Evolutionary conservation across 768 basidiomycete species (phyloP), one percentile per base, ranked within the genome.

Genomic region (Mycena belliarum): DNA sequence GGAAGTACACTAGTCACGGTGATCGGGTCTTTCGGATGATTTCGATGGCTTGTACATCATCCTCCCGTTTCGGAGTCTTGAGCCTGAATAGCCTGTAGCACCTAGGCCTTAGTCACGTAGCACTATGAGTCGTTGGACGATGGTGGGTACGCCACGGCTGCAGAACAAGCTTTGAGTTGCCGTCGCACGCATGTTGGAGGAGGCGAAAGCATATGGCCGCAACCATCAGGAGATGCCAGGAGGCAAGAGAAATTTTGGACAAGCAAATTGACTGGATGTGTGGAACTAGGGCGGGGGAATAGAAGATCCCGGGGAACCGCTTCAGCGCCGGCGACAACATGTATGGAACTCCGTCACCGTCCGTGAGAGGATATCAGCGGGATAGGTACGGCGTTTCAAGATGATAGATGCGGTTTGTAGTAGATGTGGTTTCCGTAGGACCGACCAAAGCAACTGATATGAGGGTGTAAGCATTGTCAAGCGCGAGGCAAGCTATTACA

Each of bases 21-120:
- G 57, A 59, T 59, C 57, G 51, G 57, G 41, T n/a, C 49, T 53
- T 59, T 46, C 40, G 44, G 44, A 28, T 59, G 57, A 52, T 55
- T 23, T 24, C 49, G 46, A 40, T 23, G 23, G 52, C 20, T 6
- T 33, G 29, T 16, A 20, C 47, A 40, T 47, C 53, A 49, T 40
- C 29, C 49, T 57, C 56, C 49, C 24, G 40, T 57, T 40, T 25
- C 16, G 56, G 56, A 4, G 11, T 15, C 6, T 15, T 49, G 40
- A 41, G 47, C 24, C 37, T 25, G 11, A 12, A 29, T 16, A 28
- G 40, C 33, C 28, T n/a, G 41, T 6, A 44, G 23, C 23, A 1
- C 21, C 14, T 49, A 49, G 47, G 55, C n/a, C n/a, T 56, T 49
- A 56, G 29, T 10, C 32, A 46, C 6, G 29, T 37, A 23, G 41